phyloP scores from a whole-genome alignment of 176 grass and related monocot genomes.

The Triticum aestivum region DNA sequence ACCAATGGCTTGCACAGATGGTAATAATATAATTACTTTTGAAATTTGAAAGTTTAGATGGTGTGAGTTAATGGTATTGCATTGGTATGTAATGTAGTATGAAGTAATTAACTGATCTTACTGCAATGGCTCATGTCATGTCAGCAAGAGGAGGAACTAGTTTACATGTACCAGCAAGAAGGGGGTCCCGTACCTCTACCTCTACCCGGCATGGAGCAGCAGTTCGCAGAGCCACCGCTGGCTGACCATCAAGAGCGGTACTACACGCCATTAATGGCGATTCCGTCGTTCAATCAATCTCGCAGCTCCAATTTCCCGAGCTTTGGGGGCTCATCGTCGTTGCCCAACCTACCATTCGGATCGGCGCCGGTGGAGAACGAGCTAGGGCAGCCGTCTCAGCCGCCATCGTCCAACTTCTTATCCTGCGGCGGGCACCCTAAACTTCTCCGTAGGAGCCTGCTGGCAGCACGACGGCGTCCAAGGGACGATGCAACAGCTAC shows the following conservation, averaged over 20 bases:
- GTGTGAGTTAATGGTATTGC: background rate
- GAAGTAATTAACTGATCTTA: background rate
- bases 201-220: constrained; percentile 6
- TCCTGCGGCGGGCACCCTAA: constrained; percentile 37
- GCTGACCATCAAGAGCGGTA: constrained; percentile 20
- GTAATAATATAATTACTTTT: constrained; percentile 14
- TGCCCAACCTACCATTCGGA: constrained; percentile 20
- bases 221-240: background rate
- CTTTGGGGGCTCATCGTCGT: background rate
- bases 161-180: constrained; percentile 35
- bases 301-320: constrained; percentile 13
- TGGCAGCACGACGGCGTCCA: constrained; percentile 27
- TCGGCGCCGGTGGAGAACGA: background rate
- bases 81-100: too few relatives aligned
- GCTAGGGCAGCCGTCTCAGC: constrained; percentile 1
- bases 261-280: constrained; percentile 7
- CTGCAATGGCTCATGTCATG: background rate
- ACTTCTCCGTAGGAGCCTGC: constrained; percentile 24
- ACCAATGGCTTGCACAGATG: constrained; percentile 34
- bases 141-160: constrained; percentile 39
- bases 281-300: background rate
- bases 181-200: background rate
- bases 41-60: background rate
- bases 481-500: background rate
- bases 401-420: constrained; percentile 11